phyloP scores from a whole-genome alignment of 2,329 filamentous ascomycete species.

The Juglanconis juglandina region DNA sequence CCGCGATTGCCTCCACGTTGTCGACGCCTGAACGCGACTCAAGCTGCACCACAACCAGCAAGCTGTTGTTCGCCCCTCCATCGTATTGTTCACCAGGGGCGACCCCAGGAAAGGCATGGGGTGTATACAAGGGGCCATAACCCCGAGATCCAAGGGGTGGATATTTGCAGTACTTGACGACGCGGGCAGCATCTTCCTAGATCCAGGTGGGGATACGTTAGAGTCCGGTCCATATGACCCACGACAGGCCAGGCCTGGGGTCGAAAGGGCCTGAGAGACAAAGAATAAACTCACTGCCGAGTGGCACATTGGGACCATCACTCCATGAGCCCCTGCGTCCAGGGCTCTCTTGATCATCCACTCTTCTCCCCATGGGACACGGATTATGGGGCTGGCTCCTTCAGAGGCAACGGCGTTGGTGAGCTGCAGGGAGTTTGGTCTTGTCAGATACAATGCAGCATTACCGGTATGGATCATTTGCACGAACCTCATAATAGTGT shows the following conservation, averaged over 20 bases:
- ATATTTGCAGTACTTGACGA: conserved; percentile 23
- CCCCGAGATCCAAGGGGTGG: conserved; percentile 22
- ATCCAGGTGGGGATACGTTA: not conserved
- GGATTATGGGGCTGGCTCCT: conserved; percentile 40
- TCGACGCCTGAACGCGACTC: conserved; percentile 37
- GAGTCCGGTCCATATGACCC: not conserved
- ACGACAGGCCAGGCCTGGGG: not conserved
- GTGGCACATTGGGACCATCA: conserved; percentile 45
- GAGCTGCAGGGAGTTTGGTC: not conserved
- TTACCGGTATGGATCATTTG: not conserved
- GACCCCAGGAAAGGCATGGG: conserved; percentile 27
- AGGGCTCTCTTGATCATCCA: conserved; percentile 63
- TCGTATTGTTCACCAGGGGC: conserved; percentile 29
- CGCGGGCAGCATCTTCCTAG: conserved; percentile 21
- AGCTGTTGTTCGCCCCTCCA: conserved; percentile 27
- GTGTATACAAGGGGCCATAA: conserved; percentile 32
- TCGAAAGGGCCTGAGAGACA: not conserved
- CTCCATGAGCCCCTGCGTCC: conserved; percentile 57
- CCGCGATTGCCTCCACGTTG: conserved; percentile 41
- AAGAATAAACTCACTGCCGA: conserved; percentile 10
- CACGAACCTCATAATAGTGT: conserved; percentile 33
- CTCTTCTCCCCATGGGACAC: conserved; percentile 53
- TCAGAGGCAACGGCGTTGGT: conserved; percentile 34
- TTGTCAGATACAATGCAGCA: not conserved
- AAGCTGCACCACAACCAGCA: conserved; percentile 37